A percentile compares a stretch with the other conserved stretches of the same genome.
Evolutionary conservation across 2,329 filamentous ascomycete species (phyloP).

Genomic region (Aspergillus pseudonomiae): DNA sequence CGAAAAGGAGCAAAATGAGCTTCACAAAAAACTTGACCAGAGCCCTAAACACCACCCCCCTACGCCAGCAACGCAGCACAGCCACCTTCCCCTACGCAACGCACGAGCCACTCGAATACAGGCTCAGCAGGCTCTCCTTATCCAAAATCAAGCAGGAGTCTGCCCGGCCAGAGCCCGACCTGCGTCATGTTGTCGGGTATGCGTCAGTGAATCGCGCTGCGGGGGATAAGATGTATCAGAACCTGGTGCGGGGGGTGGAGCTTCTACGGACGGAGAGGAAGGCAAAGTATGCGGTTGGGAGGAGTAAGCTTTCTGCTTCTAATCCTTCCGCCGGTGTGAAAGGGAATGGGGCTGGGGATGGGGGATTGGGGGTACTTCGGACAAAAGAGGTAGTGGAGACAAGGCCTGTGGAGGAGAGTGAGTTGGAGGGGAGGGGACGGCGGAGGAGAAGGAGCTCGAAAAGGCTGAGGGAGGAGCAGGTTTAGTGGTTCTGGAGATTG

Average conservation of each 20-base stretch:
- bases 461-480: neutral
- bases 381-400: neutral
- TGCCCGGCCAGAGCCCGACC: neutral
- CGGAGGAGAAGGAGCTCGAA: neutral
- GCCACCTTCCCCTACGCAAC: neutral
- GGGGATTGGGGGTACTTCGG: neutral
- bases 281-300: neutral
- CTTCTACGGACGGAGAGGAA: neutral
- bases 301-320: neutral
- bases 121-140: neutral
- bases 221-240: conserved; percentile 4
- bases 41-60: neutral
- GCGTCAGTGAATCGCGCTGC: neutral
- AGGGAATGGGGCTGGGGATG: neutral
- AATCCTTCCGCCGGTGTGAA: too few relatives aligned
- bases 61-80: neutral
- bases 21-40: conserved; percentile 2
- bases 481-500: too few relatives aligned
- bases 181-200: neutral
- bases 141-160: conserved; percentile 1
- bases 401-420: neutral
- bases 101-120: neutral
- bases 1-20: neutral
- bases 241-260: neutral
- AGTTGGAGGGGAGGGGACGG: neutral